Evolutionary conservation across 2,329 filamentous ascomycete species (phyloP), one percentile per base, ranked within the genome.

Genomic region (Ascochyta pisi): DNA sequence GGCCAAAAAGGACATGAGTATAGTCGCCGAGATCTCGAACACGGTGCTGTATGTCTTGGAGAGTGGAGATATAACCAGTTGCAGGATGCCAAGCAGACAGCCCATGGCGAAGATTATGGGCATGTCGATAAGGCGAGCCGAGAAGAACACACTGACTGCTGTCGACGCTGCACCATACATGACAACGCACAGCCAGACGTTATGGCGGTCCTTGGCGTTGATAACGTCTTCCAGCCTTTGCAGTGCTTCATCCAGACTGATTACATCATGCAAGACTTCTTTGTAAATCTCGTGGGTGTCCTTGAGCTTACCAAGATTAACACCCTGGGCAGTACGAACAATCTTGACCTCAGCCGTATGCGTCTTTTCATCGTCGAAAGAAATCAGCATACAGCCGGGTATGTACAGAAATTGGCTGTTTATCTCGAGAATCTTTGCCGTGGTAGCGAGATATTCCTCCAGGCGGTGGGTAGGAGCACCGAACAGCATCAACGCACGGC

Each of bases 331-430:
- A 0, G 85, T 83, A n/a, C 87, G 84, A 13, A 92, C 86, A 39
- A 92, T 82, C 76, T 90, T 90, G 61, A 92, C 89, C 70, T 91
- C 89, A n/a, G 89, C 88, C 0, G 89, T 91, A 66, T 92, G 89
- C 0, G 88, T 90, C 3, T 81, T 71, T 7, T 76, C 70, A 71
- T 93, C 90, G 68, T 86, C 92, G 69, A 96, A 96, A 4, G 90
- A 94, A 70, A 96, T 90, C 57, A 96, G 89, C 92, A 96, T 96
- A 69, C 90, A 95, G 0, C 90, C 91, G 0, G 92, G 92, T 6
- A 96, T 85, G 70, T 96, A 96, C 15, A 96, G 80, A 64, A 94
- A 96, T 67, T 96, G 91, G 24, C 89, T 89, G 64, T 96, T 89
- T 19, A 96, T 92, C 73, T 92, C 90, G 22, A 96, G 84, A 1